phyloP scores from a whole-genome alignment of 495 filamentous ascomycete species.

The Aspergillus ostianus region DNA sequence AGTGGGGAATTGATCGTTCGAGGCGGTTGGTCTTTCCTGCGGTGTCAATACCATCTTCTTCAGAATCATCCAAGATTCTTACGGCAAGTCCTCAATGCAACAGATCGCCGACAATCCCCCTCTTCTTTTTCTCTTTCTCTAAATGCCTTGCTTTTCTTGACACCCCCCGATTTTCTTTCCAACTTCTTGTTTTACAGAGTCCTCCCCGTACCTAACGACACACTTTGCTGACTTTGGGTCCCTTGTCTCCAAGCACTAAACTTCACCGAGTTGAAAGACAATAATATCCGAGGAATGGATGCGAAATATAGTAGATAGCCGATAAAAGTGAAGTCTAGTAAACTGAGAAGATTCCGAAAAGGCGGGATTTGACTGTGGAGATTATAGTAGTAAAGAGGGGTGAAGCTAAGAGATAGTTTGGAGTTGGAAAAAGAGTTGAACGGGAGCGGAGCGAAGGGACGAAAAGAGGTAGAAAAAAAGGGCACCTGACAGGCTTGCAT shows the following conservation, averaged over 20 bases:
- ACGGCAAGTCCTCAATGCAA: conserved; percentile 37
- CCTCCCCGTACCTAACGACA: too few species aligned
- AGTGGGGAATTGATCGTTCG: conserved; percentile 62
- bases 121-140: neutral
- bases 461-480: neutral
- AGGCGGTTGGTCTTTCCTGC: conserved; percentile 40
- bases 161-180: neutral
- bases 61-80: conserved; percentile 45
- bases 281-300: neutral
- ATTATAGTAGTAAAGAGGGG: neutral
- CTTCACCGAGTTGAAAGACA: neutral
- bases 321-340: neutral
- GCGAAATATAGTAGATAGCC: neutral
- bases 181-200: too few species aligned
- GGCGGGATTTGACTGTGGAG: too few species aligned
- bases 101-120: conserved; percentile 13
- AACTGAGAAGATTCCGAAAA: too few species aligned
- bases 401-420: neutral
- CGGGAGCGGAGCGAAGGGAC: neutral
- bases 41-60: conserved; percentile 55
- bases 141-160: neutral
- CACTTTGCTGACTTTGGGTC: too few species aligned
- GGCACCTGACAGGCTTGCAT: neutral
- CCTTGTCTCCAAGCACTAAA: neutral
- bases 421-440: too few species aligned